Evolutionary conservation across 1,139 yeast species (phyloP), one percentile per base, ranked within the genome.

Genomic region (Meyerozyma sp.): DNA sequence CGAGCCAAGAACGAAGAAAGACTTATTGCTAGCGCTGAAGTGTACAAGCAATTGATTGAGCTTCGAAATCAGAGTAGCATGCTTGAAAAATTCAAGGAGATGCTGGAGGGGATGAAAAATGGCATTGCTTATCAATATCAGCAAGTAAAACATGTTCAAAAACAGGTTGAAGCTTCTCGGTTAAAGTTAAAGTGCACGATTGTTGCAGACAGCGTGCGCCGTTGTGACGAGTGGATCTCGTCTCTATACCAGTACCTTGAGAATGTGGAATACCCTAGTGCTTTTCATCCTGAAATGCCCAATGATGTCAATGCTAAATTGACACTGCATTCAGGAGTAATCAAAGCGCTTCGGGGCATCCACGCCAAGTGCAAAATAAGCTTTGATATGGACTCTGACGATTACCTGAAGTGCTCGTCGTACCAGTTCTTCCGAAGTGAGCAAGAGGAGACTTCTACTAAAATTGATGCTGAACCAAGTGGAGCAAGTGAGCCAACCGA

Each of bases 181-280:
- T 55, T 69, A 25, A 49, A 53, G 21, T 61, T 66, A 41, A 53
- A 58, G 32, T 39, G 52, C 5, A 42, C 48, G 40, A 55, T 54
- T 2, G 50, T 62, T 1, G 40, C 25, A 7, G 36, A 5, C 16
- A 51, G 56, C 30, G 42, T 59, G 36, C 44, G 49, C 18, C 48
- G 49, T 11, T 59, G 68, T 5, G 78, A 73, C 41, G 59, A 59
- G 1, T 81, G 86, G 84, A 56, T 74, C 7, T 39, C 45, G 8
- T 38, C 43, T 3, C 10, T 34, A n/a, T 9, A 34, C 5, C 11
- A 18, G 8, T 34, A 20, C 16, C 37, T 34, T 11, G 26, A 20
- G 37, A 34, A 10, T 4, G 37, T 21, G 8, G 16, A 34, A 13
- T 34, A 11, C 26, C 37, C 37, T 14, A 34, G 26, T 34, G 25